A percentile compares a stretch with the other conserved stretches of the same genome.
Evolutionary conservation across 1,139 yeast genomes (phyloP).

Genomic region (Blastobotrys serpentis): DNA sequence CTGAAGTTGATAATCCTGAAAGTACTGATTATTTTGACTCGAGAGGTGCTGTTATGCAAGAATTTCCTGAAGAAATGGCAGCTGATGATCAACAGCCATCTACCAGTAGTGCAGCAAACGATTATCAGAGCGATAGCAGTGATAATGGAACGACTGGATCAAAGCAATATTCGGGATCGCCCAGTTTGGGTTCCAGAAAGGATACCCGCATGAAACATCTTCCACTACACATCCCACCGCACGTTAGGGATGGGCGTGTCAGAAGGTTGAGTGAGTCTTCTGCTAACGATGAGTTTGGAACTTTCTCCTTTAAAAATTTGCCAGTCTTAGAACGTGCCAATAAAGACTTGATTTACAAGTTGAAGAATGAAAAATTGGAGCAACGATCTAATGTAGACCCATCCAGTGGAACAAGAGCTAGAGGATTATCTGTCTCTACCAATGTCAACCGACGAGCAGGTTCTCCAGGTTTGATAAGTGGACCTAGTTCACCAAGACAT

Average conservation of each 20-base stretch:
- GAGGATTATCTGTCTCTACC: slow-evolving; percentile 32
- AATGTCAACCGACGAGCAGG: slow-evolving; percentile 7
- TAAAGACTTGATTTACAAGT: slow-evolving; percentile 82
- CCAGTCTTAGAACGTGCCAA: slow-evolving; percentile 92
- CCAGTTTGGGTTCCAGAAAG: slow-evolving; percentile 12
- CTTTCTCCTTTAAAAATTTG: slow-evolving; percentile 84
- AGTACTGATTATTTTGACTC: slow-evolving; percentile 88
- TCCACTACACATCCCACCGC: slow-evolving; percentile 54
- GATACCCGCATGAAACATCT: slow-evolving; percentile 25
- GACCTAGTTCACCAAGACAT: slow-evolving; percentile 15
- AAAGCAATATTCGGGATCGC: background rate
- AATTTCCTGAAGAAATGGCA: slow-evolving; percentile 34
- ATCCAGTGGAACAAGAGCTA: slow-evolving; percentile 19
- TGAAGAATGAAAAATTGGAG: slow-evolving; percentile 78
- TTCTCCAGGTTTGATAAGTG: slow-evolving; percentile 12
- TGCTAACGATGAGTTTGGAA: slow-evolving; percentile 73
- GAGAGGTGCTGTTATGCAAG: slow-evolving; percentile 67
- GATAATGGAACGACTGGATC: slow-evolving; percentile 15
- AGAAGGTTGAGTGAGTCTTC: slow-evolving; percentile 62
- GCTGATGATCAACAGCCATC: slow-evolving; percentile 17
- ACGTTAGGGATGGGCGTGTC: slow-evolving; percentile 61
- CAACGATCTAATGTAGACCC: slow-evolving; percentile 9
- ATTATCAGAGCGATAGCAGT: slow-evolving; percentile 23
- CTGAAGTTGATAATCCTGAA: slow-evolving; percentile 75
- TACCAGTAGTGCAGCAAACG: slow-evolving; percentile 16